phyloP scores from a whole-genome alignment of 352 stramenopile genomes.

The Pythium insidiosum region DNA sequence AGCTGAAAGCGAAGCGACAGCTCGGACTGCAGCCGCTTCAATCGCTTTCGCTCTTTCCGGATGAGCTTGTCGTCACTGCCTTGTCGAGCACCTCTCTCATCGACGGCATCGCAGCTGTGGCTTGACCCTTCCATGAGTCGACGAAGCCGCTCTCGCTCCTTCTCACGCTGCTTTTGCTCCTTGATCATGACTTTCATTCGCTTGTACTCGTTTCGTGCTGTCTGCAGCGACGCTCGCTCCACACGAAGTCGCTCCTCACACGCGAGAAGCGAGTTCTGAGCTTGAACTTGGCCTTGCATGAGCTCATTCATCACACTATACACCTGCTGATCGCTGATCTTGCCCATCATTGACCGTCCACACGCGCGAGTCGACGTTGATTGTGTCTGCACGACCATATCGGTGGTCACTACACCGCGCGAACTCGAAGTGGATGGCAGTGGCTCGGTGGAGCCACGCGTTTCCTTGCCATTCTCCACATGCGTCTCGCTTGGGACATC shows the following conservation, averaged over 20 bases:
- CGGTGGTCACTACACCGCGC: too few species aligned
- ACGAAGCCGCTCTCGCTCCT: conserved; percentile 24
- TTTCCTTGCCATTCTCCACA: too few species aligned
- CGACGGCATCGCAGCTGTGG: conserved; percentile 3
- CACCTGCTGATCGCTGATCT: not conserved
- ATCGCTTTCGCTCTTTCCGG: conserved; percentile 35
- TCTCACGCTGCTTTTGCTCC: conserved; percentile 24
- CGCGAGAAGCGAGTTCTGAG: conserved; percentile 9
- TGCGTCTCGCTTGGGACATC: too few species aligned
- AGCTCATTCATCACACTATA: not conserved
- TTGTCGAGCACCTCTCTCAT: too few species aligned
- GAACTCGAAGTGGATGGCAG: too few species aligned
- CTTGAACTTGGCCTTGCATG: not conserved
- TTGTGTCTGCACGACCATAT: too few species aligned
- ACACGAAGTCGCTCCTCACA: conserved; percentile 23
- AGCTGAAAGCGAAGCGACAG: conserved; percentile 49
- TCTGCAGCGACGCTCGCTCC: conserved; percentile 18
- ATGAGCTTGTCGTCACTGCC: conserved; percentile 3
- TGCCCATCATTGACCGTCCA: too few species aligned
- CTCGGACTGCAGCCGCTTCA: conserved; percentile 33
- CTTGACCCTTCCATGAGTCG: conserved; percentile 19
- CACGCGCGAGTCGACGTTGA: too few species aligned
- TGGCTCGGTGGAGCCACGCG: too few species aligned
- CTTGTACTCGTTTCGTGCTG: conserved; percentile 29
- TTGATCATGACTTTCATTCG: conserved; percentile 27